Evolutionary conservation across 768 basidiomycete species (phyloP), one percentile per base, ranked within the genome.

Genomic region (Termitomyces sp.): DNA sequence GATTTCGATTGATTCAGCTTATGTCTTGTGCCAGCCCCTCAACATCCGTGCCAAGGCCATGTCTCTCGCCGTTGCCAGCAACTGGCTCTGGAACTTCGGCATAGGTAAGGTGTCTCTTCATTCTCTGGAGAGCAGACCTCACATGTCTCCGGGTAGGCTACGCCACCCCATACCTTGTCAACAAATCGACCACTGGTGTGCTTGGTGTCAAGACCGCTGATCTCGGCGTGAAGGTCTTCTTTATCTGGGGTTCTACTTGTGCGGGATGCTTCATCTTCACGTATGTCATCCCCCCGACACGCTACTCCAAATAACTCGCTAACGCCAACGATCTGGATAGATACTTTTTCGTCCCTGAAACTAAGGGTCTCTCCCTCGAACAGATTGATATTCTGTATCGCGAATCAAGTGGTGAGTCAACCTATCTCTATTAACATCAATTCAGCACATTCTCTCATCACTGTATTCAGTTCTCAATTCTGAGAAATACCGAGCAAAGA

Each of bases 1-100:
- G 14, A 10, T n/a, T 26, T 46, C 28, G 28, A 18, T 16, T 13
- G 6, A n/a, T 26, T 7, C 9, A 45, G 3, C 14, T 43, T 10
- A 28, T 16, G 18, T 26, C 16, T 6, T 30, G n/a, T 58, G n/a
- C 20, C 13, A 66, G 65, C 89, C 90, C 40, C 84, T 90, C 51
- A 81, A 84, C 65, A 80, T 93, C 66, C 89, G 92, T 70, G 86
- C 89, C 40, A 90, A 91, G 75, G 88, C 83, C 57, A 86, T 94
- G 77, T 88, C 83, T 12, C 80, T 93, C 59, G 83, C 87, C n/a
- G 80, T 81, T 54, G 86, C 87, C 7, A 82, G 81, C 58, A 87
- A 86, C 76, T 86, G 84, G 84, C 72, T 89, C 52, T 91, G 87
- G 86, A 92, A 93, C 73, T 89, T 86, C 61, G 86, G 75, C 61